Conservation (phyloP, 2,329 filamentous ascomycete genomes). For the Diplodia sapinea region DNA sequence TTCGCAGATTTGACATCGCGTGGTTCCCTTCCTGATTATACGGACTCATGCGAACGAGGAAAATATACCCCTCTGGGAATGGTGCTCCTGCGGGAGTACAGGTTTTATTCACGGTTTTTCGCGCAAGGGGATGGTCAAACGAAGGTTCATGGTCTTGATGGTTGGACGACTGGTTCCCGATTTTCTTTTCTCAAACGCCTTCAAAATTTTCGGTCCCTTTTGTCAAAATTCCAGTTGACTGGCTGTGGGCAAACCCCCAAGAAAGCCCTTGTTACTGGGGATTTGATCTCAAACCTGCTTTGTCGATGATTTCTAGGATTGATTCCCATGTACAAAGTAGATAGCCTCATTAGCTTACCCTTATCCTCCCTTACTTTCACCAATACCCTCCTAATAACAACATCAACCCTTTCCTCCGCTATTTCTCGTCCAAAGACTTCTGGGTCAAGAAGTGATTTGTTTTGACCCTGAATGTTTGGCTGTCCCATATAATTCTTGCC, state of each 20-base stretch:
- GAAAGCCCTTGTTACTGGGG: no score
- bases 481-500: no score
- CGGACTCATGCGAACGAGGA: not conserved
- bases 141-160: constrained; percentile 11
- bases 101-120: not conserved
- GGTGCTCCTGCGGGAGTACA: constrained; percentile 2
- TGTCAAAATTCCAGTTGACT: not conserved
- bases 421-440: not conserved
- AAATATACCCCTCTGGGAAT: not conserved
- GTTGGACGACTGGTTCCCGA: constrained; percentile 14
- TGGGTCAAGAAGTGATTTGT: not conserved
- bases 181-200: not conserved
- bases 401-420: not conserved
- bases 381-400: not conserved
- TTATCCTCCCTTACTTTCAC: not conserved
- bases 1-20: constrained; percentile 4
- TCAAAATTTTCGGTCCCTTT: not conserved
- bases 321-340: constrained; percentile 27
- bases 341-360: constrained; percentile 11
- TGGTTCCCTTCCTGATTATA: not conserved
- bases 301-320: constrained; percentile 1
- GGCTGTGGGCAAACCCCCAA: no score
- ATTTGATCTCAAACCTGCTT: not conserved
- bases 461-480: no score
- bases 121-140: not conserved